These are phyloP conservation scores for Colletotrichum caudatum DNA, from an alignment of 2,329 filamentous ascomycete genomes.

Conservation along the genomic window DNA sequence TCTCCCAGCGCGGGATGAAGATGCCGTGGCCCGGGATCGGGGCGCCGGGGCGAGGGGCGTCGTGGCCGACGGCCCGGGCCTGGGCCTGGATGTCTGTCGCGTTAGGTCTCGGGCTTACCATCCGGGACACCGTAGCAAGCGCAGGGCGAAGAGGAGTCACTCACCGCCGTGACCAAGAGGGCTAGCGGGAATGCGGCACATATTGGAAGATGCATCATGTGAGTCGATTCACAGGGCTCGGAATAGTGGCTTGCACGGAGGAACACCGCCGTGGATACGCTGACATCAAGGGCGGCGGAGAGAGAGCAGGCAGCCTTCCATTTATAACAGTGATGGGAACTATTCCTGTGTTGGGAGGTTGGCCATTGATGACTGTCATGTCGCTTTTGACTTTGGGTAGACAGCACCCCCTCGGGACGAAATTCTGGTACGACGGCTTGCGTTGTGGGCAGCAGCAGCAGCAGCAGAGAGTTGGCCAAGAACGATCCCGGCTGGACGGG, in stretches of 20 bases:
- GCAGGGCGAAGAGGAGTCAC: neutral
- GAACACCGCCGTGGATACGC: neutral
- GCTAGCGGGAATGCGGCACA: neutral
- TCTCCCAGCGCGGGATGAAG: slow-evolving; percentile 15
- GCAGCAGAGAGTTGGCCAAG: neutral
- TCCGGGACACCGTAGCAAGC: no score
- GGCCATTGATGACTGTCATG: neutral
- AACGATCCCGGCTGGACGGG: neutral
- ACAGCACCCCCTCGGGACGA: neutral
- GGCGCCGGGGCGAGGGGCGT: neutral
- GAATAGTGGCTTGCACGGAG: no score
- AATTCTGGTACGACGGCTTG: neutral
- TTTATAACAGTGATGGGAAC: neutral
- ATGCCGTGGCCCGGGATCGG: slow-evolving; percentile 18
- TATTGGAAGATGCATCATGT: neutral
- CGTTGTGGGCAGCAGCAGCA: neutral
- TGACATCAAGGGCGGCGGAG: neutral
- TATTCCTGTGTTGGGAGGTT: neutral
- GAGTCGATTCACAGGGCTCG: no score
- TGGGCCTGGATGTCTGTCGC: neutral
- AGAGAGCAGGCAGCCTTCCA: neutral
- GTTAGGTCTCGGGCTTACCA: neutral
- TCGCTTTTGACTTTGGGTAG: neutral
- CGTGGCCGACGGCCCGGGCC: neutral
- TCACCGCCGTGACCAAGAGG: neutral